Base-by-base conservation (phyloP, 2,329 filamentous ascomycete species). In the Emydomyces testavorans region DNA sequence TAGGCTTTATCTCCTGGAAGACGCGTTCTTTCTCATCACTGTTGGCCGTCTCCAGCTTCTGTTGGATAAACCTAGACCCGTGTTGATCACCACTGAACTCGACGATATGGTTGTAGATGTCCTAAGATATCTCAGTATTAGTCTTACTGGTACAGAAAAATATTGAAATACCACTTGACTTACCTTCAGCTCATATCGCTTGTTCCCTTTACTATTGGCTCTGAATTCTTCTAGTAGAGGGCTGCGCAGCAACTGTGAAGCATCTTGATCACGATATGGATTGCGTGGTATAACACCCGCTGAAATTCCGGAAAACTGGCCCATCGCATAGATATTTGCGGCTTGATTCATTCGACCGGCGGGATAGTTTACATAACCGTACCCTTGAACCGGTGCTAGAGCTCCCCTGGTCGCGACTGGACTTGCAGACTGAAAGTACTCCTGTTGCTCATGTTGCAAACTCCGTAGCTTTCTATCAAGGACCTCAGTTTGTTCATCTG, bases 81-180 rank as follows among this genome's bases (percentile, higher is more conserved):
- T 94, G 83, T 63, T 96, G 92, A 60, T 98, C 92, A 13, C 92
- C 90, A 57, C 86, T 89, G 64, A 96, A 96, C 61, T 95, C 90
- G 0, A 94, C 88, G 31, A 96, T 78, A 59, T 94, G 80, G 47
- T 78, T 77, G 61, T 85, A 90, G 36, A 96, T 90, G 54, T 94
- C 85, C 74, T 80, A 51, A 3, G 32, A 21, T 10, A 29, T 29
- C 3, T 11, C 13, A 40, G 29, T 43, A 23, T 43, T 13, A 42
- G 20, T 16, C 15, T 34, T 7, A 23, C 5, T 31, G 15, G 13
- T 18, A 35, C 13, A 20, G 16, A 24, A 6, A 10, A 2, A 1
- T 23, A 21, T 6, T 31, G 13, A 13, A 35, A 31, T 29, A 8
- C 13, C 11, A 15, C 6, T 28, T 15, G 16, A 31, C 49, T 46